phyloP scores from a whole-genome alignment of 306 rosid genomes.

The Ormosia semicastrata region DNA sequence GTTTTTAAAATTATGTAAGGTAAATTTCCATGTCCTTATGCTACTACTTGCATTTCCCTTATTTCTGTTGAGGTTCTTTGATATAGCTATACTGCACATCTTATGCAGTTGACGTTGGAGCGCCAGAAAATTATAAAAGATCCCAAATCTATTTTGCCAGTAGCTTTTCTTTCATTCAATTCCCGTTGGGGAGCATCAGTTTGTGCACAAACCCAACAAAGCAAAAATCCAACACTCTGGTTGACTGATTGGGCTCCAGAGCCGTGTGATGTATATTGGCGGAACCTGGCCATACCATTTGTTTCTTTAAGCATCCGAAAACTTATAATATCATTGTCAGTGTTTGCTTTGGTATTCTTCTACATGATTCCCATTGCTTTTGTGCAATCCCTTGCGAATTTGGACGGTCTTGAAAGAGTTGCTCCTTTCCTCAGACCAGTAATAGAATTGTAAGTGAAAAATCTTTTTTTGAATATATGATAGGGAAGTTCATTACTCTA shows the following conservation, averaged over 20 bases:
- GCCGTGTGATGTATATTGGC: conserved; percentile 87
- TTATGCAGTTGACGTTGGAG: conserved; percentile 68
- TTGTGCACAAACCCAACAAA: conserved; percentile 97
- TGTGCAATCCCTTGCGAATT: conserved; percentile 96
- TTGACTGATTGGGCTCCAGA: conserved; percentile 98
- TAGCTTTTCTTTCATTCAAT: conserved; percentile 82
- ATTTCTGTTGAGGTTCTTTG: conserved; percentile 18
- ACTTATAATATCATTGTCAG: conserved; percentile 59
- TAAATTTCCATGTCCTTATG: neutral
- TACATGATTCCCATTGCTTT: conserved; percentile 98
- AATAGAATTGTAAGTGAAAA: conserved; percentile 79
- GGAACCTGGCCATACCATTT: conserved; percentile 90
- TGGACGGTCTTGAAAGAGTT: conserved; percentile 97
- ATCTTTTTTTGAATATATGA: neutral
- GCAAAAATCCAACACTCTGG: conserved; percentile 93
- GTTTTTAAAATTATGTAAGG: neutral
- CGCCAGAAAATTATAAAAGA: conserved; percentile 81
- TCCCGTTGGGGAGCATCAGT: conserved; percentile 98
- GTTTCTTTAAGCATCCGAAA: conserved; percentile 78
- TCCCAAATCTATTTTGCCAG: conserved; percentile 75
- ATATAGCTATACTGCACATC: conserved; percentile 9
- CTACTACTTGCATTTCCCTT: neutral
- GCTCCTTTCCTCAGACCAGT: conserved; percentile 97
- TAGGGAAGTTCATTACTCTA: neutral
- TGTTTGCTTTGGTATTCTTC: conserved; percentile 94